Base-by-base conservation (phyloP, 371 early-diverging fungal species). In the Mortierella sp. region DNA sequence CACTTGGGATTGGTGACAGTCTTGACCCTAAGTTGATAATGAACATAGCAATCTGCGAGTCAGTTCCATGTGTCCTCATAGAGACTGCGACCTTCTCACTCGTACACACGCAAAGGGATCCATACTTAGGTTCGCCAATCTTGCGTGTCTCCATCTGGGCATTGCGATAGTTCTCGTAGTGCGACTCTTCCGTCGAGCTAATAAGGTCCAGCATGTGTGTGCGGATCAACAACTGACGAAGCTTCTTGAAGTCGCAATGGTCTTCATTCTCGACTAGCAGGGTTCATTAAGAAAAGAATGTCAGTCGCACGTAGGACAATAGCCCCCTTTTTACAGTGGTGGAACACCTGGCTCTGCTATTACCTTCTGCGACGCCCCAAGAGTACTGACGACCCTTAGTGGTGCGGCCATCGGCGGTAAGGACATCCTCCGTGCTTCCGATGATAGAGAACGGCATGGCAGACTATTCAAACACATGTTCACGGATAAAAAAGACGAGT, bases 391-490 rank as follows among this genome's bases (percentile, higher is more conserved):
- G 86, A 41, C 97, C 98, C 45, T 93, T 91, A 55, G 94, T 94
- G 38, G 83, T 81, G 18, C 91, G 84, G 16, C 96, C 96, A 67
- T 91, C 92, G 13, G 72, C 59, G 2, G 91, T 89, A 49, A 84
- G 80, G 49, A 96, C 95, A 67, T 96, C 96, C 62, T 92, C 87
- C 34, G 92, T 91, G 71, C 93, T 91, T 38, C 97, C 96, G 79
- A 99, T 96, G 48, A 98, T 91, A 18, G 98, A 93, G 82, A 97
- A 97, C 7, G 98, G 99, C 90, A 94, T 89, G 8, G 97, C 93
- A 12, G 87, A 85, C 87, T 89, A 58, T 30, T 9, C 14, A n/a
- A 13, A 51, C 30, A 57, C 16, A 53, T n/a, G n/a, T n/a, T n/a
- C n/a, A n/a, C n/a, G n/a, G n/a, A n/a, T 12, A 39, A 14, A 39